Conservation (phyloP, 108 stramenopile species). For the Skeletonema grethae region DNA sequence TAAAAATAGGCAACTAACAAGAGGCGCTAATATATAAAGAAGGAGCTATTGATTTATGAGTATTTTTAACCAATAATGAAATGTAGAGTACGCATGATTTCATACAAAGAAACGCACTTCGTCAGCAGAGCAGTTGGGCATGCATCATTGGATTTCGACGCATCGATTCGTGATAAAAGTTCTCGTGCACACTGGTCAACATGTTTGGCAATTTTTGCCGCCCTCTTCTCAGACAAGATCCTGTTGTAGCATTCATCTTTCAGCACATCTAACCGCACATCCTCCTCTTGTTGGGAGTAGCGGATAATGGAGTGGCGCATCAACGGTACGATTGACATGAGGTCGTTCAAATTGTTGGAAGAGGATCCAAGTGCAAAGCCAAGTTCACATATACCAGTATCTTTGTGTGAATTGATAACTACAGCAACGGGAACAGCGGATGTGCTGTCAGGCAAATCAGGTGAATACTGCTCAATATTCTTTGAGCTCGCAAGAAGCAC, state of each 20-base stretch:
- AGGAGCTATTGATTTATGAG: constrained; percentile 11
- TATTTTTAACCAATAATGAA: constrained; percentile 11
- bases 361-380: constrained; percentile 30
- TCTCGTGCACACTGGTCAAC: constrained; percentile 11
- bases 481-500: constrained; percentile 11
- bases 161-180: constrained; percentile 13
- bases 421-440: constrained; percentile 11
- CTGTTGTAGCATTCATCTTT: constrained; percentile 17
- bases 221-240: constrained; percentile 21
- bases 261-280: constrained; percentile 4
- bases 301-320: constrained; percentile 26
- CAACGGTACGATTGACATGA: constrained; percentile 21
- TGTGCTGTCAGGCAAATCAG: constrained; percentile 5
- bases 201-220: constrained; percentile 24
- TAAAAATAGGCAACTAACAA: background rate
- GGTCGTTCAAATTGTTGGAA: constrained; percentile 14
- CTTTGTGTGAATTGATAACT: background rate
- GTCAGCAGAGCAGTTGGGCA: constrained; percentile 7
- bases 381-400: background rate
- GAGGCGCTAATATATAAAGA: background rate
- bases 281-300: background rate
- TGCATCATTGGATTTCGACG: background rate
- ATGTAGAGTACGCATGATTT: constrained; percentile 26
- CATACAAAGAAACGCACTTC: constrained; percentile 20
- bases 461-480: background rate